Conservation (phyloP, 768 basidiomycete genomes). For the Pluteus cervinus region DNA sequence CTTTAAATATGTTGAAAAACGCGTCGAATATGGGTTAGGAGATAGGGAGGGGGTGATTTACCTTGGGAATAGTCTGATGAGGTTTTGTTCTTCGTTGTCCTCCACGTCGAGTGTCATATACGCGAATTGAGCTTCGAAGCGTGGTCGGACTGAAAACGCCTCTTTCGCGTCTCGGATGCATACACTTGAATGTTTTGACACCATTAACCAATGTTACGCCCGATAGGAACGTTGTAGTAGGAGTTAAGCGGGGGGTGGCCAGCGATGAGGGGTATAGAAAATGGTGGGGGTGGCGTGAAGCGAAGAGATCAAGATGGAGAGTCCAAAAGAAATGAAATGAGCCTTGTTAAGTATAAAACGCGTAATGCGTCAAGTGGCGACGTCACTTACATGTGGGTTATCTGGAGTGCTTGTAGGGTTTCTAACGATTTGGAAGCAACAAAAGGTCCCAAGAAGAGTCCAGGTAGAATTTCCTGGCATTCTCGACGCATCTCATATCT, state of each 20-base stretch:
- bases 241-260: conserved; percentile 12
- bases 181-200: conserved; percentile 47
- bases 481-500: conserved; percentile 97
- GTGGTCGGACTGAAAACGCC: conserved; percentile 82
- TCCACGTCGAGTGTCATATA: conserved; percentile 84
- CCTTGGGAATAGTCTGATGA: conserved; percentile 87
- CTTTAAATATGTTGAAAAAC: conserved; percentile 27
- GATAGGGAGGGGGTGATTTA: conserved; percentile 27
- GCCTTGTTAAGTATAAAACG: too few relatives aligned
- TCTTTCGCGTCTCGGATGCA: conserved; percentile 89
- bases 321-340: too few relatives aligned
- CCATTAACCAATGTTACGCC: not conserved
- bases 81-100: conserved; percentile 92
- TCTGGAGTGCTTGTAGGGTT: conserved; percentile 52
- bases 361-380: too few relatives aligned
- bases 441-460: conserved; percentile 80
- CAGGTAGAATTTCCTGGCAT: conserved; percentile 86
- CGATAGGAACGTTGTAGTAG: not conserved
- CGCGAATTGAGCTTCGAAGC: conserved; percentile 72
- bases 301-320: too few relatives aligned
- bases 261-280: conserved; percentile 6
- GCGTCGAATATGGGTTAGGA: not conserved
- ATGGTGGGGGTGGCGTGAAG: conserved; percentile 6
- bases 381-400: conserved; percentile 95
- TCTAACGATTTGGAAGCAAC: conserved; percentile 81